These are phyloP conservation scores for Phyllosticta citrichinensis DNA, from an alignment of 2,329 filamentous ascomycete genomes.

Conservation along the genomic window DNA sequence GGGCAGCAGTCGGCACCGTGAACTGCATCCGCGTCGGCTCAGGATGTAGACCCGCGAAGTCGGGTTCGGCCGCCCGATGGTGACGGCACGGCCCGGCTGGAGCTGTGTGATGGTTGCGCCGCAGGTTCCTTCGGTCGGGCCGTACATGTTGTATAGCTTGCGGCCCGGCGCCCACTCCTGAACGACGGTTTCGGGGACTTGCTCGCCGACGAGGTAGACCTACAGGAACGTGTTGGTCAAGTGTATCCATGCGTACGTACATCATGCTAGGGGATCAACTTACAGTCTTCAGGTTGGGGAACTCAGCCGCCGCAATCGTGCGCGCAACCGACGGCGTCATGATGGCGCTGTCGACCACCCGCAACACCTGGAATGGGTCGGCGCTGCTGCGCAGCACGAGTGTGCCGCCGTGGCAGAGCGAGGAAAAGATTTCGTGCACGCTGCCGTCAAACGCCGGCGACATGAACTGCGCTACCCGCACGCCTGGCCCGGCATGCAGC, in stretches of 20 bases:
- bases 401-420: constrained; percentile 31
- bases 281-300: constrained; percentile 19
- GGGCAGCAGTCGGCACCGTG: constrained; percentile 13
- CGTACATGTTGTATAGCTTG: too few species aligned
- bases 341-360: constrained; percentile 21
- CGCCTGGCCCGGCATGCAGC: constrained; percentile 23
- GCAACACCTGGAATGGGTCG: constrained; percentile 24
- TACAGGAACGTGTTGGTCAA: not conserved
- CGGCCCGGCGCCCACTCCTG: too few species aligned
- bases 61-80: too few species aligned
- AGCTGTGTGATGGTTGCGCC: too few species aligned
- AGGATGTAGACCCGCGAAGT: too few species aligned
- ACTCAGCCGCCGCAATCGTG: constrained; percentile 24
- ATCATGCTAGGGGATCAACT: not conserved
- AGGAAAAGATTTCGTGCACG: constrained; percentile 34
- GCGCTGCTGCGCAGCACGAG: constrained; percentile 22
- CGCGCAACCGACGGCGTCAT: constrained; percentile 32
- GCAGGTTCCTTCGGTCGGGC: too few species aligned
- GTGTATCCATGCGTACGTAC: too few species aligned
- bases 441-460: constrained; percentile 36
- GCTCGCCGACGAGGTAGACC: not conserved
- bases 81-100: too few species aligned
- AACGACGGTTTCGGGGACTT: constrained; percentile 13
- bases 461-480: constrained; percentile 31
- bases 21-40: too few species aligned